Conservation (phyloP, 1,284 basidiomycete genomes). For the Fomitopsis betulina region DNA sequence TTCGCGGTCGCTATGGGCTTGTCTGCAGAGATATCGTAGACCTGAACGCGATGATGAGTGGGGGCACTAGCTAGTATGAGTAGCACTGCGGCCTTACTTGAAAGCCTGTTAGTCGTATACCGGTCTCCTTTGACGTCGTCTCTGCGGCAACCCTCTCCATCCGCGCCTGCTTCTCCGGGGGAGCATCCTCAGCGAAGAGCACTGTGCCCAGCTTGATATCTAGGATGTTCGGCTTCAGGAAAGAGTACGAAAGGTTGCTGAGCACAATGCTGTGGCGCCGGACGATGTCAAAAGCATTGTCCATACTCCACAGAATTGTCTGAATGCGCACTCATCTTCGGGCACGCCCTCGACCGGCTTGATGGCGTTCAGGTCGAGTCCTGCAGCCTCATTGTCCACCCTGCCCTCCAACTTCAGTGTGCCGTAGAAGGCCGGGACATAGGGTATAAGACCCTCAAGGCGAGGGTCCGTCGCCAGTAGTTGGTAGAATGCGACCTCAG, state of each 20-base stretch:
- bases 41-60: constrained; percentile 37
- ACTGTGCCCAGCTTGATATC: constrained; percentile 92
- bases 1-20: constrained; percentile 65
- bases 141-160: constrained; percentile 71
- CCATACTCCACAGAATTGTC: too few species aligned
- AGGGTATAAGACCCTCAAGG: constrained; percentile 45
- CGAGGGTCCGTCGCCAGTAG: constrained; percentile 40
- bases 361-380: constrained; percentile 15
- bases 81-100: constrained; percentile 51
- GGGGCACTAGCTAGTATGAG: not conserved
- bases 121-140: constrained; percentile 75
- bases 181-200: constrained; percentile 69
- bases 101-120: constrained; percentile 84
- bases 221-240: constrained; percentile 79
- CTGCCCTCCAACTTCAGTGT: constrained; percentile 67
- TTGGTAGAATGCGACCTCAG: constrained; percentile 83
- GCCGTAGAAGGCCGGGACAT: constrained; percentile 74
- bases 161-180: constrained; percentile 71
- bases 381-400: constrained; percentile 30
- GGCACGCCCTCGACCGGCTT: constrained; percentile 24
- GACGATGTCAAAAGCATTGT: not conserved
- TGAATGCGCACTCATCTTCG: constrained; percentile 45
- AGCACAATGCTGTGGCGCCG: constrained; percentile 70
- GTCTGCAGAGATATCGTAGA: constrained; percentile 61
- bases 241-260: constrained; percentile 77